These are phyloP conservation scores for Penicillium angulare DNA, from an alignment of 495 filamentous ascomycete genomes.

Conservation along the genomic window DNA sequence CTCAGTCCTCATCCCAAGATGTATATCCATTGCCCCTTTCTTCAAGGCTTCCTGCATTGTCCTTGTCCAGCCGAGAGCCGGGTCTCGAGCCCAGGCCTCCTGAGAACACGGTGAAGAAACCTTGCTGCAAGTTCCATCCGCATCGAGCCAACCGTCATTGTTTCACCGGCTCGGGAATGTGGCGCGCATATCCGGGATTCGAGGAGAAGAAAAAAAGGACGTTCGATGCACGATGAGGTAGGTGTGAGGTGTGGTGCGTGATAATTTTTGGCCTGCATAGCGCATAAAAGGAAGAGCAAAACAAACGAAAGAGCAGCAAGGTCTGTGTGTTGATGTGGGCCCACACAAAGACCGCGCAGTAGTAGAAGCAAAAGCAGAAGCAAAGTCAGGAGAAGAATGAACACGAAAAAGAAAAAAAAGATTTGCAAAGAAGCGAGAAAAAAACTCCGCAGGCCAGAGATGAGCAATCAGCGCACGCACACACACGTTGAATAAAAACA, in stretches of 20 bases:
- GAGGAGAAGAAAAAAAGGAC: background rate
- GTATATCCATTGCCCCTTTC: background rate
- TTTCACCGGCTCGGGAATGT: slow-evolving; percentile 10
- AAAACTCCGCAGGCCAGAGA: background rate
- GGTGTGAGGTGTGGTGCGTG: slow-evolving; percentile 2
- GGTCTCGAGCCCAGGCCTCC: background rate
- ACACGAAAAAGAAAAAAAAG: slow-evolving; percentile 13
- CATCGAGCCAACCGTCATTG: slow-evolving; percentile 5
- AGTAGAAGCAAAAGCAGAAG: slow-evolving; percentile 8
- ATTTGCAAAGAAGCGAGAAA: slow-evolving; percentile 1
- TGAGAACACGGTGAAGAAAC: slow-evolving; percentile 5
- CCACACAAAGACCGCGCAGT: slow-evolving; percentile 3
- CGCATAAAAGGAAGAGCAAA: slow-evolving; percentile 8
- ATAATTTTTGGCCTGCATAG: slow-evolving; percentile 7
- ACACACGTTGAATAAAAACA: slow-evolving; percentile 3
- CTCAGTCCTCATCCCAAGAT: background rate
- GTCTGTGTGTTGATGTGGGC: slow-evolving; percentile 7
- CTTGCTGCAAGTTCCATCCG: background rate
- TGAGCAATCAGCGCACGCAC: no score
- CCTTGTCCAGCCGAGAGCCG: no score
- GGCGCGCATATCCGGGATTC: slow-evolving; percentile 5
- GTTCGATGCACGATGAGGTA: slow-evolving; percentile 7
- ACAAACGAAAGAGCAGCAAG: slow-evolving; percentile 16
- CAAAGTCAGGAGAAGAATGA: slow-evolving; percentile 7
- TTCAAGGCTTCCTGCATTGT: background rate